Percentiles rank a stretch among this genome's conserved stretches.
phyloP scores from a whole-genome alignment of 2,329 filamentous ascomycete species.

The Ophiostoma triangulosporum region DNA sequence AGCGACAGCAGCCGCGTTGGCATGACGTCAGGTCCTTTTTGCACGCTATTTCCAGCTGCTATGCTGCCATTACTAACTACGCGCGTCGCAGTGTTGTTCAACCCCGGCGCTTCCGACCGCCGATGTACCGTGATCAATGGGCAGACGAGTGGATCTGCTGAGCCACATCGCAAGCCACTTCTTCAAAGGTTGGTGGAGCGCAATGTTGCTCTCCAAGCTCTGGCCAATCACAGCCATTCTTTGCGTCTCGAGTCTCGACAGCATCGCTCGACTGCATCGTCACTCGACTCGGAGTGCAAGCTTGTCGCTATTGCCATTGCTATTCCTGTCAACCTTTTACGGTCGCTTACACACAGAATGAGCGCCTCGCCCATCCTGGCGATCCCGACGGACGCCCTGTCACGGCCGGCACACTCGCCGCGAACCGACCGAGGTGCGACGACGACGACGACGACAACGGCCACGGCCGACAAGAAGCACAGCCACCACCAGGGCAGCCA shows the following conservation, averaged over 20 bases:
- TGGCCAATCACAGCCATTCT: neutral
- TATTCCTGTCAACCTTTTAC: no score
- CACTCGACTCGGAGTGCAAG: no score
- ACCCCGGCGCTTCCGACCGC: neutral
- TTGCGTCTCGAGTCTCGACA: neutral
- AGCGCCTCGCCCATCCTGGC: slow-evolving; percentile 33
- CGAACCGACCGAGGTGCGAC: slow-evolving; percentile 6
- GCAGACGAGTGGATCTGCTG: neutral
- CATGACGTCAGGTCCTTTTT: neutral
- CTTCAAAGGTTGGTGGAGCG: neutral
- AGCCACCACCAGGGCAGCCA: slow-evolving; percentile 15
- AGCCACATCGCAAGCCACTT: neutral
- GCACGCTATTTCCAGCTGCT: neutral
- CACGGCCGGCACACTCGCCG: slow-evolving; percentile 5
- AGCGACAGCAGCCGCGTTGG: neutral
- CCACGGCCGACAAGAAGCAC: neutral
- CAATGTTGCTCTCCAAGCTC: neutral
- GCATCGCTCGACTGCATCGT: neutral
- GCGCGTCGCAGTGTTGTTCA: neutral
- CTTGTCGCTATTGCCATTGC: no score
- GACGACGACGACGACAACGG: neutral
- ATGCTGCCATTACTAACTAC: neutral
- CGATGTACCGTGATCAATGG: no score
- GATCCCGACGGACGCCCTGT: slow-evolving; percentile 23
- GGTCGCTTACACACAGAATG: slow-evolving; percentile 21